phyloP scores from a whole-genome alignment of 2,329 filamentous ascomycete species.

The Microsporum canis region DNA sequence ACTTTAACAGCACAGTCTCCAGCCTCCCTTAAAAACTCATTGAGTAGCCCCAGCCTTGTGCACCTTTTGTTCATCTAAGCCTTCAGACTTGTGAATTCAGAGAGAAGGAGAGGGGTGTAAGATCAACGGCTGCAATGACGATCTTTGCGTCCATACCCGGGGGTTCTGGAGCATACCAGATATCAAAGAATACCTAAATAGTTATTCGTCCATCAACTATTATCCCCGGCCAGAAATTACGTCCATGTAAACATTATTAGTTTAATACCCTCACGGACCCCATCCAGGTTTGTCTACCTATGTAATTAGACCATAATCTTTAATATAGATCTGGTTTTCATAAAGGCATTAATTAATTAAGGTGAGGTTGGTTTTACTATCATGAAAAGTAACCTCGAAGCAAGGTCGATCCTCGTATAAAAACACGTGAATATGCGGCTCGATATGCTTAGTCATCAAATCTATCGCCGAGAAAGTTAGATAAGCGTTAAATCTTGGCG shows the following conservation, averaged over 20 bases:
- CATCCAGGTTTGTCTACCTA: no score
- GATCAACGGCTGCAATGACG: constrained; percentile 5
- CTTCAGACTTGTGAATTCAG: constrained; percentile 11
- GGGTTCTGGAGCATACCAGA: not conserved
- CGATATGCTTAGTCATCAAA: not conserved
- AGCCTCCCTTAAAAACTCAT: constrained; percentile 8
- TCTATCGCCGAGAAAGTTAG: not conserved
- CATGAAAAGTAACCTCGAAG: not conserved
- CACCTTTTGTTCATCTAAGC: constrained; percentile 8
- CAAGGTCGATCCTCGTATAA: no score
- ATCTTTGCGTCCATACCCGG: constrained; percentile 5
- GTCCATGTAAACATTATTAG: no score
- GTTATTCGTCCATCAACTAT: no score
- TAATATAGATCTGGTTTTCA: no score
- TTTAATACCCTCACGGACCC: no score
- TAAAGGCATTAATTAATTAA: not conserved
- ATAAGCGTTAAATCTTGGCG: not conserved
- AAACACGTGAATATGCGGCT: not conserved
- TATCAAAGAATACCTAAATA: no score
- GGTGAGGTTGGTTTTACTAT: not conserved
- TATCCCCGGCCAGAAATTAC: no score
- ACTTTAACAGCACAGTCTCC: constrained; percentile 8
- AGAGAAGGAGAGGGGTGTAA: constrained; percentile 7
- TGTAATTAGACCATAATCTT: no score
- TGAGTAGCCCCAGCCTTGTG: constrained; percentile 8